Percentiles rank a stretch among this genome's conserved stretches.
Evolutionary conservation across 805 yeast genomes (phyloP).

Genomic region (Starmerella khaoyaiensis): DNA sequence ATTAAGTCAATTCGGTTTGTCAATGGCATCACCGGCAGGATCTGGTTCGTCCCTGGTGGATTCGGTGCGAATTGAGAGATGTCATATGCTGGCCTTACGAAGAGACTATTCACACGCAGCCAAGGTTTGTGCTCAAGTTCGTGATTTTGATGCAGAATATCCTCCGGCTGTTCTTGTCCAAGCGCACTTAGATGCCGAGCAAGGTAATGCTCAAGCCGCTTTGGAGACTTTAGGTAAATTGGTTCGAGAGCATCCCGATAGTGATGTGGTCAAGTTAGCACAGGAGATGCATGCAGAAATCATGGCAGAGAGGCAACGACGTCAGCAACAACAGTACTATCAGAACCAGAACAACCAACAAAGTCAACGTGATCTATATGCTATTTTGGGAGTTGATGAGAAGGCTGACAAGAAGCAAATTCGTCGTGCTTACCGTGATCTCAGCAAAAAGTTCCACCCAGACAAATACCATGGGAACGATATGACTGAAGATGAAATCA

Average conservation of each 20-base stretch:
- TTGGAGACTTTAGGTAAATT: constrained; percentile 14
- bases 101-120: constrained; percentile 23
- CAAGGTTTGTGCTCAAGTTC: constrained; percentile 22
- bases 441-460: constrained; percentile 77
- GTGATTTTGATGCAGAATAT: constrained; percentile 22
- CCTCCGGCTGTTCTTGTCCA: constrained; percentile 24
- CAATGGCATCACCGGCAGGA: constrained; percentile 5
- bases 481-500: constrained; percentile 53
- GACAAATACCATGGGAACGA: constrained; percentile 67
- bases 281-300: constrained; percentile 23
- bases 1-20: constrained; percentile 11
- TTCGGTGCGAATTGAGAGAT: constrained; percentile 17
- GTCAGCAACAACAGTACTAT: constrained; percentile 11
- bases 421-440: constrained; percentile 65
- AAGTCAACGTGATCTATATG: constrained; percentile 58
- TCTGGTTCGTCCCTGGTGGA: constrained; percentile 19
- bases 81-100: constrained; percentile 20
- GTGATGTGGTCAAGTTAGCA: constrained; percentile 15
- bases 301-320: constrained; percentile 23
- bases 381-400: constrained; percentile 51
- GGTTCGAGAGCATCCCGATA: constrained; percentile 15
- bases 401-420: constrained; percentile 61
- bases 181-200: constrained; percentile 21
- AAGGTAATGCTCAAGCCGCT: constrained; percentile 24
- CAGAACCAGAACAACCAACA: constrained; percentile 24